Base-by-base conservation (phyloP, 73 alveolate genomes). In the Tetrahymena elliotti region DNA sequence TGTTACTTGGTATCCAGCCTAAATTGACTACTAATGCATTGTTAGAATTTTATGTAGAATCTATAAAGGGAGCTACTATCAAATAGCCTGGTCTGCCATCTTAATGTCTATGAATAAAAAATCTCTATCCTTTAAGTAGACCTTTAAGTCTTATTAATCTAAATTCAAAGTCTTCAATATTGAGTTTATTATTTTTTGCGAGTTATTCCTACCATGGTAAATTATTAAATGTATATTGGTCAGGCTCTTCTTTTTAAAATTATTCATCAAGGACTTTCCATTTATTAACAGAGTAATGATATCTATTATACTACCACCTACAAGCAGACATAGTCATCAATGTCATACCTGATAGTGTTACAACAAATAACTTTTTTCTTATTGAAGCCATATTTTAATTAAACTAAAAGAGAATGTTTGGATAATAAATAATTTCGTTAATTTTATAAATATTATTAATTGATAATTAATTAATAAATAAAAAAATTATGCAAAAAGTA, bases 41-140 rank as follows among this genome's bases (percentile, higher is more conserved):
- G 38, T 68, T 31, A 22, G 92, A 36, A 33, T 93, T 38, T 27
- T 84, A 82, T 83, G 84, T 41, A 2, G 38, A n/a, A 94, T 94
- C 95, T 16, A 40, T 94, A 31, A 94, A 35, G 27, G 93, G 31
- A 47, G 95, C 96, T 52, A 94, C 93, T 38, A 94, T 84, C 53
- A 84, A 83, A 88, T 84, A 83, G 8, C 96, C 96, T 27, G 95
- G 95, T 92, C 96, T 94, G 22, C 96, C 96, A 84, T 94, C 96
- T 27, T 94, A 47, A 94, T 88, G 88, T 16, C 88, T 68, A 68
- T 68, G 88, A n/a, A 68, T 68, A 68, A 68, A 68, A 31, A 68
- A 94, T 88, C 96, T 94, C 84, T 53, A 92, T 15, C 93, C 95
- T 52, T 94, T 47, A 84, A 47, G 93, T 1, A 94, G 38, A 6